Percentiles rank a stretch among this genome's conserved stretches.
phyloP scores from a whole-genome alignment of 345 rosid species.

The thale cress (Arabidopsis thaliana) region DNA sequence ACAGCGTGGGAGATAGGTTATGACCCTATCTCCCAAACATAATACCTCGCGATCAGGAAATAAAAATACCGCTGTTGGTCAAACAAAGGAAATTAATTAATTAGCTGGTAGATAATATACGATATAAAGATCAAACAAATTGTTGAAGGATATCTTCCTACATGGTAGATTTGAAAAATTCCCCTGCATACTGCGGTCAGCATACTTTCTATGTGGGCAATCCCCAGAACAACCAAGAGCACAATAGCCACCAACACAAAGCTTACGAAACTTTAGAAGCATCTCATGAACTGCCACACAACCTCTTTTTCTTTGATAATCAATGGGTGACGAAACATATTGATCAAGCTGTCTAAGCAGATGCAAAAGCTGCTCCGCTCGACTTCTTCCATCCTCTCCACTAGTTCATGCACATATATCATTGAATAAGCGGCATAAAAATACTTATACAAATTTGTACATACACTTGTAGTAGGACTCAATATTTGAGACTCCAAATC shows the following conservation, averaged over 20 bases:
- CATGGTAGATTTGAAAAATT: slow-evolving; percentile 85
- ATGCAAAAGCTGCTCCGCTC: slow-evolving; percentile 96
- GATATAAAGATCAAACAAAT: background rate
- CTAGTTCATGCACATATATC: slow-evolving; percentile 53
- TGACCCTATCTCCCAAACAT: slow-evolving; percentile 91
- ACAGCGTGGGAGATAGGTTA: slow-evolving; percentile 94
- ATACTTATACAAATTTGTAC: slow-evolving; percentile 8
- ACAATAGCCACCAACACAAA: slow-evolving; percentile 86
- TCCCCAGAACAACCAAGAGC: slow-evolving; percentile 88
- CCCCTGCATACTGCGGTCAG: slow-evolving; percentile 68
- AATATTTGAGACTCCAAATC: slow-evolving; percentile 3
- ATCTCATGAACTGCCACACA: slow-evolving; percentile 86
- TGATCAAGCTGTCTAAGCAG: slow-evolving; percentile 89
- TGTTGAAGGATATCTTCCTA: slow-evolving; percentile 44
- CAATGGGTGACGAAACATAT: slow-evolving; percentile 75
- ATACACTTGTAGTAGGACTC: slow-evolving; percentile 1
- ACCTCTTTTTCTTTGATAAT: slow-evolving; percentile 91
- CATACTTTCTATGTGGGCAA: slow-evolving; percentile 83
- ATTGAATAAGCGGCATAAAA: slow-evolving; percentile 1
- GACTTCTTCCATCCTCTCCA: slow-evolving; percentile 99
- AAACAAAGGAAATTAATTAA: slow-evolving; percentile 33
- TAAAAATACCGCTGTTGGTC: slow-evolving; percentile 75
- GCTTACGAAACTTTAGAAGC: slow-evolving; percentile 87
- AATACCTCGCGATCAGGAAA: slow-evolving; percentile 94
- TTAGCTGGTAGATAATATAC: slow-evolving; percentile 21